phyloP scores from a whole-genome alignment of 1,284 basidiomycete genomes.

The Pterulicium gracile region DNA sequence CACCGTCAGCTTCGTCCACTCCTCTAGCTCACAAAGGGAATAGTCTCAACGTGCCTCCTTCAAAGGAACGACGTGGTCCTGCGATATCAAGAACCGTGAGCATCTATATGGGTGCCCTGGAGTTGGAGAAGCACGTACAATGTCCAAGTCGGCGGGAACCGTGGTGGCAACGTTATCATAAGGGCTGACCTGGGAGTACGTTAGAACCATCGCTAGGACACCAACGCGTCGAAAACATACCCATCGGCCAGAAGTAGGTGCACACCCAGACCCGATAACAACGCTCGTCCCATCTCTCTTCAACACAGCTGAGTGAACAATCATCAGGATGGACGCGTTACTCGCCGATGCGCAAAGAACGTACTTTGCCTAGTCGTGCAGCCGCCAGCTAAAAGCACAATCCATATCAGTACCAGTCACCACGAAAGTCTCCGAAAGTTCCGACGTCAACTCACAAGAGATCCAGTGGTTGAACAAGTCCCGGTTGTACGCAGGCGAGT shows the following conservation, averaged over 20 bases:
- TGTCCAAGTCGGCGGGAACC: constrained; percentile 36
- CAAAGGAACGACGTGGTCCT: constrained; percentile 35
- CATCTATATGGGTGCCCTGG: neutral
- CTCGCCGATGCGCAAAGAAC: neutral
- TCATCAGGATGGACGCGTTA: neutral
- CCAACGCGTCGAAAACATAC: neutral
- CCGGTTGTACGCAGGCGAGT: constrained; percentile 32
- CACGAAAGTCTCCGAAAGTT: neutral
- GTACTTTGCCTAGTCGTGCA: constrained; percentile 39
- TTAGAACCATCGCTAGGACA: neutral
- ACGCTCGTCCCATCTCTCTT: constrained; percentile 43
- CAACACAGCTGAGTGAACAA: constrained; percentile 24
- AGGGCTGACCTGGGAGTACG: constrained; percentile 24
- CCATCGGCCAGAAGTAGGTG: constrained; percentile 39
- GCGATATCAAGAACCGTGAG: neutral
- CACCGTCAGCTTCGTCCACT: neutral
- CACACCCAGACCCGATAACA: constrained; percentile 28
- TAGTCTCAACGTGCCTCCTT: constrained; percentile 30
- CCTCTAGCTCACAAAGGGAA: neutral
- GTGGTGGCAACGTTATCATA: constrained; percentile 35
- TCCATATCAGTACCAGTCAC: constrained; percentile 14
- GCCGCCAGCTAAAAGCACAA: constrained; percentile 38
- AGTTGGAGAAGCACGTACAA: constrained; percentile 17
- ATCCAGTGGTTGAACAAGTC: constrained; percentile 35
- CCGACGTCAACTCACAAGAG: constrained; percentile 22